A percentile compares a stretch with the other conserved stretches of the same genome.
These are phyloP conservation scores for Cladosporium sp. DNA, from an alignment of 2,329 filamentous ascomycete genomes.

Conservation along the genomic window DNA sequence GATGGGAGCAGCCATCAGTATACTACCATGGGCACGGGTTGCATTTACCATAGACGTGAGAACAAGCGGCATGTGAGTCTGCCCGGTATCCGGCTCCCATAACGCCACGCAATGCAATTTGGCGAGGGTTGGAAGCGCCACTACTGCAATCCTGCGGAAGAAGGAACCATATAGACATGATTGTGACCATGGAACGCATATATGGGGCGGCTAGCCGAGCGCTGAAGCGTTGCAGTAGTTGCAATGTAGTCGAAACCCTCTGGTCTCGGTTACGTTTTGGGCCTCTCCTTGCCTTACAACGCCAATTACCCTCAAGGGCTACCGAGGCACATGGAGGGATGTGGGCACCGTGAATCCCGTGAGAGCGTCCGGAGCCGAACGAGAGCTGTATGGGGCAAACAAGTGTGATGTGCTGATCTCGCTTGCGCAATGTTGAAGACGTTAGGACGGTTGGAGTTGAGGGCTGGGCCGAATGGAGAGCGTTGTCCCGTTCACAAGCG, in stretches of 20 bases:
- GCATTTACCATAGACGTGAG: not conserved
- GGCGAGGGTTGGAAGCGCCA: not conserved
- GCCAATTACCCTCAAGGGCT: not conserved
- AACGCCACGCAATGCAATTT: constrained; percentile 2
- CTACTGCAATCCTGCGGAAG: constrained; percentile 1
- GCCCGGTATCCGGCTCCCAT: not conserved
- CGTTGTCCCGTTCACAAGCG: not conserved
- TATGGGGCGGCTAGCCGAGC: not conserved
- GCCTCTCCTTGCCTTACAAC: not conserved
- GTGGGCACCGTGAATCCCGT: not conserved
- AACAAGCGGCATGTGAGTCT: not conserved
- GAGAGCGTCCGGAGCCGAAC: not conserved
- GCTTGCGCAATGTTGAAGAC: constrained; percentile 13
- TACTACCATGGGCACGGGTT: not conserved
- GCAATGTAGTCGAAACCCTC: not conserved
- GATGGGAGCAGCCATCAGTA: not conserved
- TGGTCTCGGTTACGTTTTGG: not conserved
- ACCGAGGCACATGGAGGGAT: not conserved
- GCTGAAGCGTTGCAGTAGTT: not conserved
- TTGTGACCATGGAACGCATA: not conserved
- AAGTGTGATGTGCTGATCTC: not conserved
- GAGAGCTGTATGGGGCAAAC: not conserved
- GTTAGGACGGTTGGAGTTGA: constrained; percentile 2
- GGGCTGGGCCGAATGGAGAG: not conserved
- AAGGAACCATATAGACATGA: not conserved